These are phyloP conservation scores for Circinella minor DNA, from an alignment of 371 early-diverging fungal species.

Conservation along the genomic window DNA sequence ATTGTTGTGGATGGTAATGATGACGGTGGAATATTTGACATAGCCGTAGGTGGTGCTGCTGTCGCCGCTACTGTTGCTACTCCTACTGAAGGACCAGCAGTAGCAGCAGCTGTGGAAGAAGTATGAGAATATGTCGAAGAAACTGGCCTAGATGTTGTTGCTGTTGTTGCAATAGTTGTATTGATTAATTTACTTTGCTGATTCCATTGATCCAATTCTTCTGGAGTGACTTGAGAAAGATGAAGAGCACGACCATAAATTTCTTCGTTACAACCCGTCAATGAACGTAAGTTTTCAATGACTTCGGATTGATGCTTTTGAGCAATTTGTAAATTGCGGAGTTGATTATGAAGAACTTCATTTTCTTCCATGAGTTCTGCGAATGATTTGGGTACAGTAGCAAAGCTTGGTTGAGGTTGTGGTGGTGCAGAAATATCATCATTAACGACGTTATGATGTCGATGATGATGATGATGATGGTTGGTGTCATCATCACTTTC, in stretches of 20 bases:
- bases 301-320: slow-evolving; percentile 50
- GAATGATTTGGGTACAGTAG: slow-evolving; percentile 47
- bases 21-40: no score
- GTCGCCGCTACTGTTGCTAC: neutral
- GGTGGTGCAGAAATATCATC: slow-evolving; percentile 57
- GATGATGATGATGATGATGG: slow-evolving; percentile 20
- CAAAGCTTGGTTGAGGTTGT: slow-evolving; percentile 58
- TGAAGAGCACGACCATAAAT: slow-evolving; percentile 39
- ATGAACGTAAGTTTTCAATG: slow-evolving; percentile 40
- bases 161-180: neutral
- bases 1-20: no score
- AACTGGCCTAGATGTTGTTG: neutral
- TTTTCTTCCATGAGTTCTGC: slow-evolving; percentile 56
- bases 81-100: neutral
- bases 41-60: neutral
- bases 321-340: slow-evolving; percentile 41
- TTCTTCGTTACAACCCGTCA: slow-evolving; percentile 43
- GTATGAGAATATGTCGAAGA: neutral
- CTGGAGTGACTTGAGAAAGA: slow-evolving; percentile 32
- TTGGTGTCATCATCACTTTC: slow-evolving; percentile 35
- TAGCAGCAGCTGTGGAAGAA: neutral
- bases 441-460: slow-evolving; percentile 36
- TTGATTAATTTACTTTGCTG: slow-evolving; percentile 10
- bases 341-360: slow-evolving; percentile 43
- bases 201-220: slow-evolving; percentile 25